These are phyloP conservation scores for Phylloporus scabripes DNA, from an alignment of 768 basidiomycete species.

Conservation along the genomic window DNA sequence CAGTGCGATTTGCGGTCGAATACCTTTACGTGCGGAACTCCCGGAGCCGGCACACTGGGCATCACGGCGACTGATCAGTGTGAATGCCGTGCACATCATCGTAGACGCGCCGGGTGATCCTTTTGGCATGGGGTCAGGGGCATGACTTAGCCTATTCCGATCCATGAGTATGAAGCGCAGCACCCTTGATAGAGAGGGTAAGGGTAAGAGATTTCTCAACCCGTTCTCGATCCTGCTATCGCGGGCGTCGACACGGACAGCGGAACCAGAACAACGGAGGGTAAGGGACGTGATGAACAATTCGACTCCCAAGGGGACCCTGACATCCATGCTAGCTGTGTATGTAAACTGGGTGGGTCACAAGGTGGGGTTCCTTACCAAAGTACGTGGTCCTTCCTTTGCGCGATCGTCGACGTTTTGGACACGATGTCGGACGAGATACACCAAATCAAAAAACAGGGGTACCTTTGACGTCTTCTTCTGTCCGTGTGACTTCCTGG, in stretches of 20 bases:
- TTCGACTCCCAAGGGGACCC: neutral
- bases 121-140: neutral
- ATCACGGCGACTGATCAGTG: neutral
- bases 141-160: slow-evolving; percentile 1
- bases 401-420: slow-evolving; percentile 2
- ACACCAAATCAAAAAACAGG: neutral
- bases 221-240: slow-evolving; percentile 5
- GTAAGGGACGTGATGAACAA: slow-evolving; percentile 4
- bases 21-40: neutral
- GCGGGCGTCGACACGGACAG: slow-evolving; percentile 2
- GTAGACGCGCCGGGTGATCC: neutral
- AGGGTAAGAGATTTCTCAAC: neutral
- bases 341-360: slow-evolving; percentile 2
- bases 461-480: neutral
- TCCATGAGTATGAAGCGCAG: neutral
- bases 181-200: slow-evolving; percentile 2
- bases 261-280: neutral
- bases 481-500: neutral
- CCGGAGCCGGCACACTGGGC: neutral
- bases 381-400: neutral
- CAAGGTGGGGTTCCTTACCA: neutral
- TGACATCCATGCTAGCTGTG: neutral
- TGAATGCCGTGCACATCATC: neutral
- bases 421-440: neutral
- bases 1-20: neutral